phyloP scores from a whole-genome alignment of 495 filamentous ascomycete species.

The Aspergillus sclerotioniger region DNA sequence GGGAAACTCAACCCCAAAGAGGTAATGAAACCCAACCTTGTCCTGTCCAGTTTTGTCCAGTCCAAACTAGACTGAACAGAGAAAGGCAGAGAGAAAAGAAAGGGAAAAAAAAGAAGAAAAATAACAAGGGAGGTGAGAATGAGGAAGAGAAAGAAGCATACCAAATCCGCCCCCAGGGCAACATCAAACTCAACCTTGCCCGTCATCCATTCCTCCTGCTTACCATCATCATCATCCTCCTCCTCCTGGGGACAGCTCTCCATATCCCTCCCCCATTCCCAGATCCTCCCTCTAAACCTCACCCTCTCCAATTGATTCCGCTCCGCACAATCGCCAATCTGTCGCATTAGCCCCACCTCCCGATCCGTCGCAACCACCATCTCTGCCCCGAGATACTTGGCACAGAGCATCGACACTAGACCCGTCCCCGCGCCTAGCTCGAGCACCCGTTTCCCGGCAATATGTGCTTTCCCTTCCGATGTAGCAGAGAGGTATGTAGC shows the following conservation, averaged over 20 bases:
- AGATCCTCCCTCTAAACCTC: constrained; percentile 37
- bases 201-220: neutral
- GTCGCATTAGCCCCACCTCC: constrained; percentile 67
- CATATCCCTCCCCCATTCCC: constrained; percentile 40
- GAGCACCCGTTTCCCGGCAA: constrained; percentile 63
- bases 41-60: neutral
- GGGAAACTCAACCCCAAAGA: neutral
- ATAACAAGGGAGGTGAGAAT: neutral
- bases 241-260: constrained; percentile 10
- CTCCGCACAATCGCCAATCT: constrained; percentile 63
- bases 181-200: constrained; percentile 36
- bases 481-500: constrained; percentile 66
- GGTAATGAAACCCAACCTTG: neutral
- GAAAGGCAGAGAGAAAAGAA: neutral
- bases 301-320: constrained; percentile 60
- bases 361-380: constrained; percentile 78
- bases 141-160: constrained; percentile 19
- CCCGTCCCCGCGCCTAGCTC: constrained; percentile 90
- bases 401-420: constrained; percentile 77
- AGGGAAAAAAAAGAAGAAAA: too few species aligned
- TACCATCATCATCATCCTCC: constrained; percentile 5
- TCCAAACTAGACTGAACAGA: neutral
- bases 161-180: constrained; percentile 52
- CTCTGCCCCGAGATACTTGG: constrained; percentile 63
- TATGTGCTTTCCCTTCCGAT: constrained; percentile 33